A percentile compares a stretch with the other conserved stretches of the same genome.
Evolutionary conservation across 75 land plant genomes (phyloP).

Genomic region (Picea glauca): DNA sequence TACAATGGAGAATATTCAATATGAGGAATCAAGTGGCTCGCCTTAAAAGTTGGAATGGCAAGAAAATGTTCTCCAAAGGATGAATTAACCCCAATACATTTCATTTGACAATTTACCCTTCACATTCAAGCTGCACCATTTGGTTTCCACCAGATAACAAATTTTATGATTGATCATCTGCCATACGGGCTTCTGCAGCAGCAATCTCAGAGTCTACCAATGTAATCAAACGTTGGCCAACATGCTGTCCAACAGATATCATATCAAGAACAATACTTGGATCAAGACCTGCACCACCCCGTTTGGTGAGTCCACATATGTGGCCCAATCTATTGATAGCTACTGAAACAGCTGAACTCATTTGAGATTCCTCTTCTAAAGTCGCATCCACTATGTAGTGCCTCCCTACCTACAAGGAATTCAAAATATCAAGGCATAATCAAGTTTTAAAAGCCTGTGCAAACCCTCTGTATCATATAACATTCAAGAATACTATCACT

Average conservation of each 20-base stretch:
- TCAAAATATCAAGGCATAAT: not conserved
- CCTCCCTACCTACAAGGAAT: slow-evolving; percentile 61
- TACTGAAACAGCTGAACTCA: slow-evolving; percentile 89
- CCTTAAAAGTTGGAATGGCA: not conserved
- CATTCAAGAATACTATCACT: not conserved
- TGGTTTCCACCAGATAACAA: not conserved
- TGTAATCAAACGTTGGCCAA: slow-evolving; percentile 48
- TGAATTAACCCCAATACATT: not conserved
- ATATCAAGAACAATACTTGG: slow-evolving; percentile 87
- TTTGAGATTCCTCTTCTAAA: slow-evolving; percentile 90
- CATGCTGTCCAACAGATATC: slow-evolving; percentile 86
- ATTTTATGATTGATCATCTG: not conserved
- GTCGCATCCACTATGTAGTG: slow-evolving; percentile 96
- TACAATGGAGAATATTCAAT: not conserved
- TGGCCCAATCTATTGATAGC: slow-evolving; percentile 68
- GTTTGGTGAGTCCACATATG: slow-evolving; percentile 84
- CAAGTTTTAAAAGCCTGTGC: not conserved
- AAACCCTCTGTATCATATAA: not conserved
- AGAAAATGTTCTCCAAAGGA: not conserved
- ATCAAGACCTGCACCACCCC: slow-evolving; percentile 83
- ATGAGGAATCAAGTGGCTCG: not conserved
- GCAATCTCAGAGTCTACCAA: slow-evolving; percentile 72
- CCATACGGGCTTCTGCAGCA: slow-evolving; percentile 60
- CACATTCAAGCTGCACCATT: not conserved
- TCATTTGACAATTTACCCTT: not conserved